These are phyloP conservation scores for Cylindricascospora bacillispora DNA, from an alignment of 1,139 yeast genomes.

Conservation along the genomic window DNA sequence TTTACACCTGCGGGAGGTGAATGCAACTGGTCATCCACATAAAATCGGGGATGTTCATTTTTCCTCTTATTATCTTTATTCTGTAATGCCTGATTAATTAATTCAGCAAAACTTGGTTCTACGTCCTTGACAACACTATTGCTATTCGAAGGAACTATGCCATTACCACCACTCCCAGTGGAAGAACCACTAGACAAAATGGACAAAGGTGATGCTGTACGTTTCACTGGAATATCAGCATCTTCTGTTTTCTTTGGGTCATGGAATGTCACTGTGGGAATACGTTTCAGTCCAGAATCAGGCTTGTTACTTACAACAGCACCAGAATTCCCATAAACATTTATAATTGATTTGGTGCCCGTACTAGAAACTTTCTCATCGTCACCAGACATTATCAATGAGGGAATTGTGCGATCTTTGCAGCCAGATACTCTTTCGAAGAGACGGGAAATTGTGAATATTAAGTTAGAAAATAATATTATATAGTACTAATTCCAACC, in stretches of 20 bases:
- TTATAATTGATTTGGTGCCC: constrained; percentile 24
- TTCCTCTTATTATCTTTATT: constrained; percentile 2
- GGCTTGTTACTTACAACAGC: constrained; percentile 27
- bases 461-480: neutral
- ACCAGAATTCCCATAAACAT: constrained; percentile 25
- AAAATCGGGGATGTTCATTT: constrained; percentile 67
- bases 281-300: constrained; percentile 24
- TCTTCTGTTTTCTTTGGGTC: constrained; percentile 13
- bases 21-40: constrained; percentile 56
- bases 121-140: neutral
- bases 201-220: constrained; percentile 27
- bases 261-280: constrained; percentile 26
- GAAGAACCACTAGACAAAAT: neutral
- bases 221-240: constrained; percentile 38
- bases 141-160: neutral
- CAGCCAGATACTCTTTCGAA: neutral
- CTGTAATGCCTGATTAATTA: constrained; percentile 1
- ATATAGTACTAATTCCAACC: constrained; percentile 19
- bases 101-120: too few species aligned
- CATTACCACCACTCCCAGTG: neutral
- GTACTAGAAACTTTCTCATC: neutral
- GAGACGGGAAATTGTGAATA: neutral
- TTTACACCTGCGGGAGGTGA: constrained; percentile 9
- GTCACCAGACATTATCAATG: neutral
- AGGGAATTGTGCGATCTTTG: too few species aligned